Percentiles rank a stretch among this genome's conserved stretches.
These are phyloP conservation scores for Irpex sp. DNA, from an alignment of 1,284 basidiomycete species.

Conservation along the genomic window DNA sequence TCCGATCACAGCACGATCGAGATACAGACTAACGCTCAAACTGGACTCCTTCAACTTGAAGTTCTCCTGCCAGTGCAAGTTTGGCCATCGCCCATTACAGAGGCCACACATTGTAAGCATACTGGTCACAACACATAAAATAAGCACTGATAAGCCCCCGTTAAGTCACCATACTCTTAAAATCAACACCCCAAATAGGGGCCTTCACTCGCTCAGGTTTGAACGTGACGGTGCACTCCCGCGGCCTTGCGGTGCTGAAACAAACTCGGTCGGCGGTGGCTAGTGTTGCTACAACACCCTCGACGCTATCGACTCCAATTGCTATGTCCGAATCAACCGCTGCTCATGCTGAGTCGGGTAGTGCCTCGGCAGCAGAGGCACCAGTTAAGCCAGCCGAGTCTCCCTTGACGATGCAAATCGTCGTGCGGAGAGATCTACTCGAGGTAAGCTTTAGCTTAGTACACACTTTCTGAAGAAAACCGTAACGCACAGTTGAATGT, in stretches of 20 bases:
- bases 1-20: too few relatives aligned
- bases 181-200: neutral
- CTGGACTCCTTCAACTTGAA: too few relatives aligned
- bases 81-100: too few relatives aligned
- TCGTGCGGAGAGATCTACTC: slow-evolving; percentile 41
- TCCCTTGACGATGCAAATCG: slow-evolving; percentile 41
- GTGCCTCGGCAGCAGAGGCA: neutral
- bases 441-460: slow-evolving; percentile 27
- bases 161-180: neutral
- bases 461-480: neutral
- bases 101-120: neutral
- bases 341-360: neutral
- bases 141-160: neutral
- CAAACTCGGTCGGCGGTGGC: neutral
- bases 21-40: too few relatives aligned
- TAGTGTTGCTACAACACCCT: neutral
- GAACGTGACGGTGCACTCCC: neutral
- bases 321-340: neutral
- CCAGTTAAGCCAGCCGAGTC: neutral
- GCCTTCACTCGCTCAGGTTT: neutral
- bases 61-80: too few relatives aligned
- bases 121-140: neutral
- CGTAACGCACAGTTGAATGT: neutral
- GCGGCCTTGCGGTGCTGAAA: neutral
- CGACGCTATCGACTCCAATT: neutral